Percentiles rank a stretch among this genome's conserved stretches.
These are phyloP conservation scores for Pinus taeda DNA, from an alignment of 75 land plant species.

Conservation along the genomic window DNA sequence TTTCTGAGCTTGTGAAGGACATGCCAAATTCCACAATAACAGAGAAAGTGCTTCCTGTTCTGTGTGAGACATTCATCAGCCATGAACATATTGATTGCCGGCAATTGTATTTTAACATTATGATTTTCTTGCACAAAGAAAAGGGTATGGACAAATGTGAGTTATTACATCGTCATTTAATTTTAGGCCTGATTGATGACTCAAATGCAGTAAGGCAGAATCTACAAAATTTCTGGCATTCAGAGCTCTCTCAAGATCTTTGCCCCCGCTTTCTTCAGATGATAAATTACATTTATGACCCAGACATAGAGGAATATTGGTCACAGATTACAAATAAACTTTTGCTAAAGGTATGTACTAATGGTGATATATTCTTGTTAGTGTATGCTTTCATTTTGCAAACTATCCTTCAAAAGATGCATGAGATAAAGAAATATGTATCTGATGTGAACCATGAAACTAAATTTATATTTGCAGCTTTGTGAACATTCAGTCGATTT, in stretches of 20 bases:
- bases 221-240: constrained; percentile 40
- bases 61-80: constrained; percentile 27
- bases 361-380: not conserved
- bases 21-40: constrained; percentile 13
- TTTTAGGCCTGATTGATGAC: constrained; percentile 29
- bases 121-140: constrained; percentile 25
- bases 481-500: constrained; percentile 48
- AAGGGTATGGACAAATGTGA: constrained; percentile 18
- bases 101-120: constrained; percentile 26
- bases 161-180: constrained; percentile 16
- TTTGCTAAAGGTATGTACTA: constrained; percentile 28
- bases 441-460: not conserved
- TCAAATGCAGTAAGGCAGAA: constrained; percentile 21
- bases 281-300: constrained; percentile 31
- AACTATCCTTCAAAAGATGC: not conserved
- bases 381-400: constrained; percentile 5
- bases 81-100: constrained; percentile 40
- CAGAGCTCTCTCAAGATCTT: constrained; percentile 25
- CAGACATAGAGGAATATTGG: constrained; percentile 31
- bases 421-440: not conserved
- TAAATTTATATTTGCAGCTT: constrained; percentile 23
- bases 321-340: constrained; percentile 29
- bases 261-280: constrained; percentile 26
- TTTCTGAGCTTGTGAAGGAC: constrained; percentile 34
- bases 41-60: constrained; percentile 34